phyloP scores from a whole-genome alignment of 2,329 filamentous ascomycete species.

The Knoxdaviesia proteae region DNA sequence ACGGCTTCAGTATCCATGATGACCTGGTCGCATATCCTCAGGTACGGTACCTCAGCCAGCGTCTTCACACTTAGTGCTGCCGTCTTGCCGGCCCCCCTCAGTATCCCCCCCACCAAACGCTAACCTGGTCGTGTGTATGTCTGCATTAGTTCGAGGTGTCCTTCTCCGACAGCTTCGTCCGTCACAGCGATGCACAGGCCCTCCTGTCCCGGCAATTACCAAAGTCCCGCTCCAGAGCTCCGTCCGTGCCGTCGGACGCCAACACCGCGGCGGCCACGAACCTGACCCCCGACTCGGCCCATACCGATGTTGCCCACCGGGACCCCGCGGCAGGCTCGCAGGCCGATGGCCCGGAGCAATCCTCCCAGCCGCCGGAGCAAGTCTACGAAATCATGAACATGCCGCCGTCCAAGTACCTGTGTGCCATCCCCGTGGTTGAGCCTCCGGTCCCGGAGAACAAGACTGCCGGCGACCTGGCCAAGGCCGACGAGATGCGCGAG shows the following conservation, averaged over 20 bases:
- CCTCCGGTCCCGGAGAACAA: slow-evolving; percentile 35
- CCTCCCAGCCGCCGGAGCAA: too few relatives aligned
- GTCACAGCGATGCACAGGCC: slow-evolving; percentile 45
- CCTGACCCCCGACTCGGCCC: too few relatives aligned
- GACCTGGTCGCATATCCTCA: slow-evolving; percentile 75
- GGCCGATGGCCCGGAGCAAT: slow-evolving; percentile 5
- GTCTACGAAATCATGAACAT: slow-evolving; percentile 58
- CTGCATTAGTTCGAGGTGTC: slow-evolving; percentile 51
- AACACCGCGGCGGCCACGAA: background rate
- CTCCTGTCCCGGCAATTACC: slow-evolving; percentile 24
- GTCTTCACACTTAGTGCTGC: slow-evolving; percentile 1
- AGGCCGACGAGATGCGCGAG: slow-evolving; percentile 62
- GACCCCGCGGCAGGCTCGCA: slow-evolving; percentile 7
- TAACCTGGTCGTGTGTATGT: background rate
- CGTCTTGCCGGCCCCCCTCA: background rate
- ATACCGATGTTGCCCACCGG: background rate
- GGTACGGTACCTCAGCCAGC: slow-evolving; percentile 24
- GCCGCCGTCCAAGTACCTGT: slow-evolving; percentile 55
- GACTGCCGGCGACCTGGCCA: slow-evolving; percentile 43
- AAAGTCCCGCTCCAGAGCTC: slow-evolving; percentile 1
- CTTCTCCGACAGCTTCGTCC: slow-evolving; percentile 52
- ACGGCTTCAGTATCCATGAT: slow-evolving; percentile 65
- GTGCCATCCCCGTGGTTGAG: slow-evolving; percentile 55
- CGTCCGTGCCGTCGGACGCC: slow-evolving; percentile 10
- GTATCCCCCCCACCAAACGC: background rate